Evolutionary conservation across 1,284 basidiomycete genomes (phyloP), one percentile per base, ranked within the genome.

Genomic region (Tilletia setariae): DNA sequence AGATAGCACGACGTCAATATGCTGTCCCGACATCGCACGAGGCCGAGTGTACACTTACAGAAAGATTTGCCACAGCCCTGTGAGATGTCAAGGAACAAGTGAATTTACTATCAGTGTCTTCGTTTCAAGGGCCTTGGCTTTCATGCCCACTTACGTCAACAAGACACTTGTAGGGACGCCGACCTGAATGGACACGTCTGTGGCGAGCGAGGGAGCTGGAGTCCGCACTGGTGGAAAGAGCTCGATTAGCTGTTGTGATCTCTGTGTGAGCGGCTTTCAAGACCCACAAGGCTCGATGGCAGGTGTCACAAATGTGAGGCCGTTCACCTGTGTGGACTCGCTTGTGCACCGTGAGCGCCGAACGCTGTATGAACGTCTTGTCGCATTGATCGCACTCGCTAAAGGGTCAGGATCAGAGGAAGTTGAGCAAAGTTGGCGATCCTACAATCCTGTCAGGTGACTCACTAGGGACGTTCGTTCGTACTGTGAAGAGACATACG

Each of bases 321-420:
- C 91, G 91, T 85, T 94, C 92, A 63, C 92, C 92, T 6, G 91
- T 92, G 79, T 94, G 92, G 9, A 92, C 90, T 46, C 92, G 89
- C 67, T 87, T 86, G 82, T 94, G 92, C 3, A 94, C 92, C 64
- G 91, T 90, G 68, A 94, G 84, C 25, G 92, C 92, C 0, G 79
- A 80, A 49, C 77, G 77, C 66, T 84, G 78, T 28, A 82, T 79
- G 72, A 82, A 82, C 67, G 78, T 79, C 72, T 82, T 82, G 61
- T 78, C 77, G 65, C 80, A 82, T 11, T 77, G 21, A 25, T 64
- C 62, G 62, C 62, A 64, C 40, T 21, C 62, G 62, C 40, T 44
- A 42, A 44, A 42, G 35, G 19, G 28, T 23, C 30, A 32, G 56
- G 35, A 30, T 16, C 9, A 19, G 19, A 16, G 28, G 11, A 30